phyloP scores from a whole-genome alignment of 2,329 filamentous ascomycete genomes.

The Trichoderma polysporum region DNA sequence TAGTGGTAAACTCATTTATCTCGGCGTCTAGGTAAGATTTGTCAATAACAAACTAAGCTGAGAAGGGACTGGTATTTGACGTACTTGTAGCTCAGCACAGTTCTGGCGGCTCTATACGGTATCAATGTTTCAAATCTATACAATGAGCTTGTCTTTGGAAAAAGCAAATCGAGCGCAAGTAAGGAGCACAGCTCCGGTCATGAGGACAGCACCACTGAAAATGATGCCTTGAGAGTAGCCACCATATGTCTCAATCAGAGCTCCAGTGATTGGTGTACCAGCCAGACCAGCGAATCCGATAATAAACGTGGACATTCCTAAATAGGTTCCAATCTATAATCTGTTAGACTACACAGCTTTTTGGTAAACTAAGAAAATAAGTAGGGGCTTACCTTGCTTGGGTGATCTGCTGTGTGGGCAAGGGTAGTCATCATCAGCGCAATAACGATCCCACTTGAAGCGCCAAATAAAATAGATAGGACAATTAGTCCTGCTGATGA shows the following conservation, averaged over 20 bases:
- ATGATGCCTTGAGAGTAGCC: slow-evolving; percentile 4
- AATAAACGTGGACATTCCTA: slow-evolving; percentile 6
- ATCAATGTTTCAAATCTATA: neutral
- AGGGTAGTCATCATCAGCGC: neutral
- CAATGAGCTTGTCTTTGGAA: neutral
- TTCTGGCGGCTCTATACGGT: no score
- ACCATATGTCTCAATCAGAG: neutral
- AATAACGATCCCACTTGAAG: slow-evolving; percentile 1
- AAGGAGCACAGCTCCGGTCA: neutral
- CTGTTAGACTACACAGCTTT: neutral
- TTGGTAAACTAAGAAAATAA: neutral
- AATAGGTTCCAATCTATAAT: neutral
- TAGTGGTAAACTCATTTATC: no score
- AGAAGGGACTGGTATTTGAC: neutral
- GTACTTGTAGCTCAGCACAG: neutral
- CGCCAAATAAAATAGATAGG: neutral
- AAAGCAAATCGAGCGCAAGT: neutral
- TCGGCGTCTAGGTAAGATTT: neutral
- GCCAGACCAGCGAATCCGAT: neutral
- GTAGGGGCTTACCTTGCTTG: neutral
- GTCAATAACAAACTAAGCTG: neutral
- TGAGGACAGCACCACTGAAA: neutral
- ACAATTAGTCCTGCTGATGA: neutral
- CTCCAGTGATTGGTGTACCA: neutral
- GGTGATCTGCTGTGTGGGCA: slow-evolving; percentile 3